phyloP scores from a whole-genome alignment of 2,329 filamentous ascomycete genomes.

The Cryphonectria naterciae region DNA sequence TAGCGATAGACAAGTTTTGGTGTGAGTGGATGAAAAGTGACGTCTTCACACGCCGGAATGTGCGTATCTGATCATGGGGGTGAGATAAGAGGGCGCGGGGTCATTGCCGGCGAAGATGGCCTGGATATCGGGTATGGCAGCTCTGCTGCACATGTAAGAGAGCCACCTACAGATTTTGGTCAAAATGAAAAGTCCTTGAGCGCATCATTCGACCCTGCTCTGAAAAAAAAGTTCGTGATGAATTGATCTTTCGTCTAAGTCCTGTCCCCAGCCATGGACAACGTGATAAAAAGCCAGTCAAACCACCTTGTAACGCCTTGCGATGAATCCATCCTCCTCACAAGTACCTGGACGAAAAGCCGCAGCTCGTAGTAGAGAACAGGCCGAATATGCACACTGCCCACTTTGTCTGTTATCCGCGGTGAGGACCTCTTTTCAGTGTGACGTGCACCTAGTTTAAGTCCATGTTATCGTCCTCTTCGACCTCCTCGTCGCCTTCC shows the following conservation, averaged over 20 bases:
- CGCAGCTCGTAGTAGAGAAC: neutral
- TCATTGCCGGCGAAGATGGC: conserved; percentile 7
- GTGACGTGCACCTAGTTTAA: conserved; percentile 44
- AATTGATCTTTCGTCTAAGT: neutral
- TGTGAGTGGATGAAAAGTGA: neutral
- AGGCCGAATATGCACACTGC: neutral
- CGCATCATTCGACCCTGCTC: neutral
- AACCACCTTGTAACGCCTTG: conserved; percentile 25
- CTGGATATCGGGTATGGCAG: neutral
- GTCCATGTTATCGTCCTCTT: conserved; percentile 68
- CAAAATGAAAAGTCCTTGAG: neutral
- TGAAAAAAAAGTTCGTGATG: neutral
- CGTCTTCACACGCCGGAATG: neutral
- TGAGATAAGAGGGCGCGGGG: conserved; percentile 19
- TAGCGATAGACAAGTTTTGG: neutral
- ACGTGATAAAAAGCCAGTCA: conserved; percentile 2
- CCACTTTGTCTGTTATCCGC: neutral
- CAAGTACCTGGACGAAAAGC: neutral
- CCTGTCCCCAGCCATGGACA: conserved; percentile 14
- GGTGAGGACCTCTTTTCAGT: conserved; percentile 9
- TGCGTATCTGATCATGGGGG: neutral
- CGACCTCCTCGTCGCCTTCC: conserved; percentile 60
- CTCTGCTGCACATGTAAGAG: neutral
- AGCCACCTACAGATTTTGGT: neutral
- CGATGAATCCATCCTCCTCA: conserved; percentile 14